phyloP scores from a whole-genome alignment of 2,329 filamentous ascomycete species.

The Sporothrix schenckii region DNA sequence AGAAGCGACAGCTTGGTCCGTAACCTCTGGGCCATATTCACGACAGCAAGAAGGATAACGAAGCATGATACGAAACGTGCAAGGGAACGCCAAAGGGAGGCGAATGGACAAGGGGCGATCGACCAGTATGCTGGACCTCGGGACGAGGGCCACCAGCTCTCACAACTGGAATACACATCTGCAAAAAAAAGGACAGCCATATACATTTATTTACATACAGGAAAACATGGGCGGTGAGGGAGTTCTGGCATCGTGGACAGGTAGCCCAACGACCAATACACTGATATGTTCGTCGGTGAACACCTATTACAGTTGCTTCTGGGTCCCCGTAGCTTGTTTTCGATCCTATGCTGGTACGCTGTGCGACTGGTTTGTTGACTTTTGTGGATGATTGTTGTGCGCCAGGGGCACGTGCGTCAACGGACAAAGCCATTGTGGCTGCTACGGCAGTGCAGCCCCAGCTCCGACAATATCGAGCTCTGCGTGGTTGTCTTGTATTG shows the following conservation, averaged over 20 bases:
- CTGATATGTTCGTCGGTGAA: neutral
- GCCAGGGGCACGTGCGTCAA: slow-evolving; percentile 5
- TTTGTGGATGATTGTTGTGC: neutral
- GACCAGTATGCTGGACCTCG: neutral
- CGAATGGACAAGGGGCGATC: neutral
- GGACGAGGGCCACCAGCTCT: neutral
- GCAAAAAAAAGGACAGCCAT: slow-evolving; percentile 12
- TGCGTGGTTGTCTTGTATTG: neutral
- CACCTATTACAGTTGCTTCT: neutral
- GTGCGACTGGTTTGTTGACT: slow-evolving; percentile 9
- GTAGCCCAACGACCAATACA: slow-evolving; percentile 8
- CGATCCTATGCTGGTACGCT: neutral
- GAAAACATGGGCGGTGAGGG: slow-evolving; percentile 2
- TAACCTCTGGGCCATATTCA: neutral
- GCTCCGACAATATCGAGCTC: too few relatives aligned
- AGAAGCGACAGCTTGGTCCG: neutral
- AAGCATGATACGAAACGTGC: slow-evolving; percentile 45
- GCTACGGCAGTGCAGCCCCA: neutral
- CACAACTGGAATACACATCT: neutral
- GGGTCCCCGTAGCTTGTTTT: neutral
- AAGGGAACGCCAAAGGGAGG: neutral
- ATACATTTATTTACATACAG: slow-evolving; percentile 12
- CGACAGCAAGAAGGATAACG: slow-evolving; percentile 44
- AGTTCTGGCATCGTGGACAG: slow-evolving; percentile 8
- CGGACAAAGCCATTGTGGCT: neutral